A percentile compares a stretch with the other conserved stretches of the same genome.
phyloP scores from a whole-genome alignment of 352 stramenopile species.

The Phytophthora pini region DNA sequence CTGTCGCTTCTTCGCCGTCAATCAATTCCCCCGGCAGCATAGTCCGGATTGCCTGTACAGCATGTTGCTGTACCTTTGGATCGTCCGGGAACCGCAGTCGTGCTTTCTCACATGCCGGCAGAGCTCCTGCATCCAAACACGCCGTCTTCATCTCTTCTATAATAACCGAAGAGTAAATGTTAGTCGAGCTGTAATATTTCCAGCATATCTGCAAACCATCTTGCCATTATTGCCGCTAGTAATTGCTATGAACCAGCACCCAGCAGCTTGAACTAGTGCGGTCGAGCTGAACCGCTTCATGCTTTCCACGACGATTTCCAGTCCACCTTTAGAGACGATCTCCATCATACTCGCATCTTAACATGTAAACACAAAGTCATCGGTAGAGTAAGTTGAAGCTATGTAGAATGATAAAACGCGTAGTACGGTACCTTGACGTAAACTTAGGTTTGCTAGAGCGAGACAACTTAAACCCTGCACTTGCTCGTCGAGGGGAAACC shows the following conservation, averaged over 20 bases:
- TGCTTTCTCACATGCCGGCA: slow-evolving; percentile 60
- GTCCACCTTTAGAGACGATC: slow-evolving; percentile 61
- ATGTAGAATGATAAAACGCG: background rate
- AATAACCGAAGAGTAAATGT: background rate
- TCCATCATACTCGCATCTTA: slow-evolving; percentile 62
- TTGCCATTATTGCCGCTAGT: slow-evolving; percentile 57
- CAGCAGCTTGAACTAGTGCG: slow-evolving; percentile 55
- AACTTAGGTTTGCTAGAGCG: slow-evolving; percentile 61
- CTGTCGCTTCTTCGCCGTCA: slow-evolving; percentile 5
- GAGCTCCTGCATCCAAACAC: slow-evolving; percentile 56
- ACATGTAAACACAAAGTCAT: background rate
- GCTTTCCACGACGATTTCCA: slow-evolving; percentile 51
- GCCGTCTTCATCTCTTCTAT: slow-evolving; percentile 52
- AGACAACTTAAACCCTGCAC: slow-evolving; percentile 61
- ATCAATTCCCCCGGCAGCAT: slow-evolving; percentile 38
- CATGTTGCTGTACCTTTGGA: slow-evolving; percentile 61
- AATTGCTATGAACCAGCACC: slow-evolving; percentile 60
- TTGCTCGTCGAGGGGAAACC: slow-evolving; percentile 65
- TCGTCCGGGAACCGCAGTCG: slow-evolving; percentile 54
- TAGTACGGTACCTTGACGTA: slow-evolving; percentile 48
- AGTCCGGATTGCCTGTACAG: slow-evolving; percentile 48
- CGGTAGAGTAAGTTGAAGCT: background rate
- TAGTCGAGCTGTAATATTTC: background rate
- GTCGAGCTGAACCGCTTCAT: slow-evolving; percentile 61
- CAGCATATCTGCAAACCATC: background rate